phyloP scores from a whole-genome alignment of 495 filamentous ascomycete genomes.

The Aspergillus sparsus region DNA sequence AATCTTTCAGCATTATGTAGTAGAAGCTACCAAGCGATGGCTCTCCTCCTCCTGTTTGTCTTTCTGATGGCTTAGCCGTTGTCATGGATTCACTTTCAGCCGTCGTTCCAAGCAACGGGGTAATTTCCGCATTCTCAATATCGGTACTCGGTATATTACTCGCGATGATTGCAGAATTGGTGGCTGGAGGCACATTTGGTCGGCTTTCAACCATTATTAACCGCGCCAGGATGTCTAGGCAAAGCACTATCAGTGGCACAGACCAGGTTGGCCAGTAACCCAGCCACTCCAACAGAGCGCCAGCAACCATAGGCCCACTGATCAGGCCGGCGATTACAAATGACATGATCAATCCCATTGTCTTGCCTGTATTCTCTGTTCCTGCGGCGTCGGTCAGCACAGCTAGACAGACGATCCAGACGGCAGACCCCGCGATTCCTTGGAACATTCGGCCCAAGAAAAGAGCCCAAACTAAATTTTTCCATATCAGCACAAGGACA shows the following conservation, averaged over 20 bases:
- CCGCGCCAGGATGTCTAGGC: slow-evolving; percentile 28
- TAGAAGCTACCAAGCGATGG: slow-evolving; percentile 27
- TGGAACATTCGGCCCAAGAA: slow-evolving; percentile 31
- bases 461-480: slow-evolving; percentile 16
- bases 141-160: neutral
- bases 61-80: too few species aligned
- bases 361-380: slow-evolving; percentile 27
- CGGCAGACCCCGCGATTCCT: slow-evolving; percentile 20
- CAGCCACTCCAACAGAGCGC: slow-evolving; percentile 25
- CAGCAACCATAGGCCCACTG: slow-evolving; percentile 27
- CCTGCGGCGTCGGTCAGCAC: slow-evolving; percentile 27
- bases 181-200: neutral
- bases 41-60: neutral
- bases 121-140: neutral
- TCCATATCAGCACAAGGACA: slow-evolving; percentile 2
- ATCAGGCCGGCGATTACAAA: slow-evolving; percentile 27
- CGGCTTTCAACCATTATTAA: slow-evolving; percentile 30
- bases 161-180: neutral
- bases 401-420: slow-evolving; percentile 30
- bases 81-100: neutral
- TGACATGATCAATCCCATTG: slow-evolving; percentile 21
- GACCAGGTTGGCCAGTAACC: slow-evolving; percentile 37
- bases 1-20: slow-evolving; percentile 23
- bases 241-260: slow-evolving; percentile 23
- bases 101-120: neutral